Base-by-base conservation (phyloP, 352 stramenopile genomes). In the Pythium oligandrum region DNA sequence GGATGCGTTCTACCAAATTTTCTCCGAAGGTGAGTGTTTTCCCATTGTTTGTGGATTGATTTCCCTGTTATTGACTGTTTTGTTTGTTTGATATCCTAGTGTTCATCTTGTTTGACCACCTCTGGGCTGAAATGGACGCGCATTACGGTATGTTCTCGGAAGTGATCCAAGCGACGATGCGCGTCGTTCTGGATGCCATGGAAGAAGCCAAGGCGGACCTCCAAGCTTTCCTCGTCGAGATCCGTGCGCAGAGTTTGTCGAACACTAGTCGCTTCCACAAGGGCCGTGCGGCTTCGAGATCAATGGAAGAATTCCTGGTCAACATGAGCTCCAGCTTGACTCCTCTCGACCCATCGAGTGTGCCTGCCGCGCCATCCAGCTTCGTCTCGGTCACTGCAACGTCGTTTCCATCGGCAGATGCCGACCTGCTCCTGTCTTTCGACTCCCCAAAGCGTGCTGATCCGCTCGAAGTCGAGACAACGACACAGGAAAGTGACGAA, bases 51-150 rank as follows among this genome's bases (percentile, higher is more conserved):
- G 11, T 30, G 35, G 35, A 6, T 45, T 34, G 35, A 10, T 35
- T 54, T 26, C 43, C 17, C 43, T 43, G 36, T 53, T 48, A 12
- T 55, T 34, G 46, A 55, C 45, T 49, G 12, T 46, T 55, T 31
- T 40, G 6, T 47, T 45, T n/a, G 31, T 47, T 59, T n/a, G 44
- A 35, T 51, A 3, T 43, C 42, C 1, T 47, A 83, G 79, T 88
- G 42, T 94, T 94, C 54, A 60, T 94, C 9, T 63, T 94, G 3
- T 94, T 94, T 53, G 83, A 94, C 55, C 84, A 76, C 44, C 56
- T 91, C 17, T 94, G 83, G 83, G 86, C 78, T 49, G 75, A 87
- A 48, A 91, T 92, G 83, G 87, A 92, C 43, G 83, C 83, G 1
- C 83, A 92, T 46, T 94, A 94, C 53, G 79, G 83, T 51, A 77